Base-by-base conservation (phyloP, 2,329 filamentous ascomycete genomes). In the Taxawa tesnikishii region DNA sequence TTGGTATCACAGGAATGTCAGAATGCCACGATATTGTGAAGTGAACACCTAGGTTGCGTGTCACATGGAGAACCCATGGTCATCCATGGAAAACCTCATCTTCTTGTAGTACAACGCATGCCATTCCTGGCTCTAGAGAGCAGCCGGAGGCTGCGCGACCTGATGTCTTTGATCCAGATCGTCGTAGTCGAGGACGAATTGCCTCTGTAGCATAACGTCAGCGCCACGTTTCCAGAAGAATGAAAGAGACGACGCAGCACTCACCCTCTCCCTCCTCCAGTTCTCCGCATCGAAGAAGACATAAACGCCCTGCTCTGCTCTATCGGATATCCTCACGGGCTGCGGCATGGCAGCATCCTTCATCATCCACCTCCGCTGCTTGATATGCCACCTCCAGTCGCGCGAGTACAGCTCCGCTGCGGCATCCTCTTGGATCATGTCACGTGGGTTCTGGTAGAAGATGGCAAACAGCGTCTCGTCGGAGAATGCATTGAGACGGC, bases 381-480 rank as follows among this genome's bases (percentile, higher is more conserved):
- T 54, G 43, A 62, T 70, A 52, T 70, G 66, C 59, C 65, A 70
- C 31, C 67, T 55, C 67, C 67, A 70, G 39, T 67, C 63, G 18
- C 64, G 59, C 18, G 55, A 55, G 44, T 60, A 55, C 46, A 80
- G 54, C 47, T 79, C 75, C 36, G 68, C 63, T 6, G 75, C 75
- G 5, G 74, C 75, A 28, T 75, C 58, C 47, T 80, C 75, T 47
- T 80, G 75, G 50, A 74, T 62, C 34, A 77, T 66, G 45, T 79
- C 74, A 37, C 71, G 62, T 10, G 75, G 73, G 58, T 73, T 70
- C 40, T 72, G 74, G 55, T 79, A 80, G 61, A 80, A 80, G 38
- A 79, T 76, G 47, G 73, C 75, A 49, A 80, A 76, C 4, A 80
- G 59, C 0, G 75, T 79, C 49, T 80, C 75, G 32, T 56, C 53